phyloP scores from a whole-genome alignment of 176 grass and related monocot genomes.

The Carex kokanica region DNA sequence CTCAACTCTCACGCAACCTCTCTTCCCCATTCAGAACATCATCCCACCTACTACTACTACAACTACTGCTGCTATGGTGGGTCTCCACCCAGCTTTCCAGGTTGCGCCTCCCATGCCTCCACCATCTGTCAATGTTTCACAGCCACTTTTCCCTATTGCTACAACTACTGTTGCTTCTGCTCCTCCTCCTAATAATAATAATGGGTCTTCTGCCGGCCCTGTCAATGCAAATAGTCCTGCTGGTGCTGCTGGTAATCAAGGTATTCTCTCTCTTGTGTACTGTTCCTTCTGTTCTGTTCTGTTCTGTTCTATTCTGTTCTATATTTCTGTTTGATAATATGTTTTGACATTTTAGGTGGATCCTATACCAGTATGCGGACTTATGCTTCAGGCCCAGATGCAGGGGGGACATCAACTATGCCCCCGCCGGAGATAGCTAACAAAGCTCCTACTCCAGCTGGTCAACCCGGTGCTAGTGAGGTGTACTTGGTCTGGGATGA shows the following conservation, averaged over 20 bases:
- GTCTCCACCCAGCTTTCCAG: constrained; percentile 53
- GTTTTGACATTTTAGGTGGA: constrained; percentile 18
- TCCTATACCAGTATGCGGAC: constrained; percentile 34
- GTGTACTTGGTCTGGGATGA: constrained; percentile 98
- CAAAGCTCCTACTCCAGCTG: constrained; percentile 43
- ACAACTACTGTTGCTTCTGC: constrained; percentile 44
- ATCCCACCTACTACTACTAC: constrained; percentile 38
- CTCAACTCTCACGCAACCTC: constrained; percentile 42
- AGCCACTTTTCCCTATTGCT: constrained; percentile 85
- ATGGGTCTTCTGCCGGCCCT: constrained; percentile 46
- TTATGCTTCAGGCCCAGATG: constrained; percentile 52
- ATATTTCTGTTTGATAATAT: constrained; percentile 18
- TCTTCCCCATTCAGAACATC: constrained; percentile 94
- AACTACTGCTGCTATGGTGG: constrained; percentile 43
- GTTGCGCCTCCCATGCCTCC: constrained; percentile 57
- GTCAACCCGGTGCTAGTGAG: constrained; percentile 62
- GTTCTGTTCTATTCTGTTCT: background rate
- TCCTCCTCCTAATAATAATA: constrained; percentile 16
- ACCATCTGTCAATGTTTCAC: constrained; percentile 50
- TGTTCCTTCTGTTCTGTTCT: background rate
- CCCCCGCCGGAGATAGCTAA: constrained; percentile 48
- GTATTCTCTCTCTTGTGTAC: constrained; percentile 29
- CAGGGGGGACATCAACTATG: constrained; percentile 42
- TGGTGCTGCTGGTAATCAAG: constrained; percentile 55
- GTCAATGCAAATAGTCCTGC: constrained; percentile 20